Conservation (phyloP, 106 monocot species). For the Allium sativum region DNA sequence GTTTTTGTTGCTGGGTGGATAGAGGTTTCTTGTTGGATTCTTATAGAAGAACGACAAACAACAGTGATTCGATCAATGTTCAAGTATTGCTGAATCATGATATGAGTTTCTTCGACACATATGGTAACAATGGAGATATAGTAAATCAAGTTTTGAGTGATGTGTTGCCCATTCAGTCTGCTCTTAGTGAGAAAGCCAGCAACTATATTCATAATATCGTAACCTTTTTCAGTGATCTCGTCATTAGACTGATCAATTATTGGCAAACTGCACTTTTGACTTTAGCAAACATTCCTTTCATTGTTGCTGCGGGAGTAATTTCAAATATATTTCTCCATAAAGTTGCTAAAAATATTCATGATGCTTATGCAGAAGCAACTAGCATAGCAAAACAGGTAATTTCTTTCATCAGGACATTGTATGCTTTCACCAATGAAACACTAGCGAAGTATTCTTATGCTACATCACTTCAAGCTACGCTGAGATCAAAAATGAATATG, state of each 20-base stretch:
- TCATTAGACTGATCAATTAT: conserved; percentile 83
- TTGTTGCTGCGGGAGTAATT: conserved; percentile 97
- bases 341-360: conserved; percentile 98
- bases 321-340: conserved; percentile 96
- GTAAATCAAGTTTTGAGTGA: conserved; percentile 94
- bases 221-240: conserved; percentile 90
- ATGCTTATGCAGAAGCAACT: conserved; percentile 99
- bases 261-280: conserved; percentile 98
- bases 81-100: conserved; percentile 90
- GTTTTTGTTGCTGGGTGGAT: conserved; percentile 86
- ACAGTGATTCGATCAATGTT: conserved; percentile 87
- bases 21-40: conserved; percentile 98
- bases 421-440: too few relatives aligned
- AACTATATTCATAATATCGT: conserved; percentile 99
- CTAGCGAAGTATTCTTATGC: too few relatives aligned
- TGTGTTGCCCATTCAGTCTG: conserved; percentile 90
- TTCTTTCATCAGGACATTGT: too few relatives aligned
- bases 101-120: conserved; percentile 98
- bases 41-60: conserved; percentile 92
- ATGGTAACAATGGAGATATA: conserved; percentile 95
- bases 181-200: conserved; percentile 96
- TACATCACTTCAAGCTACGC: too few relatives aligned
- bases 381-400: conserved; percentile 99
- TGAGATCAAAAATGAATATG: too few relatives aligned
- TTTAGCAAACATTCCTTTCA: conserved; percentile 75